These are phyloP conservation scores for Quercus berberidifolia DNA, from an alignment of 306 rosid species.

Conservation along the genomic window DNA sequence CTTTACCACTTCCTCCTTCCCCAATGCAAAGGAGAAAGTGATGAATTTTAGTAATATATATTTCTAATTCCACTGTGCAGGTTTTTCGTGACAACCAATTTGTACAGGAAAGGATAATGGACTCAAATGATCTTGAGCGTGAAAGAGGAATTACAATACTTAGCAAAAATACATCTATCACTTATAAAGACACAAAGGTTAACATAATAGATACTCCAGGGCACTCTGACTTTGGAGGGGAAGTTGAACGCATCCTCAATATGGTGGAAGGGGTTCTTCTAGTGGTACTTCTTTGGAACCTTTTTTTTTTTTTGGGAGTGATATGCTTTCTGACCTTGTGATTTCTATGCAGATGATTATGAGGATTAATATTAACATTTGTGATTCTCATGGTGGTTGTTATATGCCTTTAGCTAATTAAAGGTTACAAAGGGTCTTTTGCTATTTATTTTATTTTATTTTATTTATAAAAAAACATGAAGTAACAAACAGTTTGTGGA, in stretches of 20 bases:
- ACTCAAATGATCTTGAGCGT: constrained; percentile 96
- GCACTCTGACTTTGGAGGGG: constrained; percentile 98
- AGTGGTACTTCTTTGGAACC: constrained; percentile 58
- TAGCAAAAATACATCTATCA: constrained; percentile 90
- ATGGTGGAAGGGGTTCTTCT: constrained; percentile 99
- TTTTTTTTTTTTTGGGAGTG: background rate
- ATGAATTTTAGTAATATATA: constrained; percentile 13
- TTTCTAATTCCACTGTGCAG: constrained; percentile 41
- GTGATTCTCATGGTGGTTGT: constrained; percentile 11
- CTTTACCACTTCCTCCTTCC: constrained; percentile 2
- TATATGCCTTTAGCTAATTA: background rate
- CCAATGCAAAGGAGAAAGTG: constrained; percentile 9
- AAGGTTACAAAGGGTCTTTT: background rate
- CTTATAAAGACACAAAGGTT: constrained; percentile 81
- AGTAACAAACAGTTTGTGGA: background rate
- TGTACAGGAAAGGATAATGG: constrained; percentile 98
- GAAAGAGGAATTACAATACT: constrained; percentile 95
- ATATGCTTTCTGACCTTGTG: background rate
- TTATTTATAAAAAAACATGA: background rate
- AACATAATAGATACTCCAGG: constrained; percentile 98
- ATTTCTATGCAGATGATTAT: constrained; percentile 10
- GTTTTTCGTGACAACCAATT: constrained; percentile 94
- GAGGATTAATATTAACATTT: background rate
- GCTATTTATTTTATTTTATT: too few relatives aligned
- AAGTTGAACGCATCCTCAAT: constrained; percentile 93